Conservation (phyloP, 352 stramenopile species). For the Globisporangium cystogenes region DNA sequence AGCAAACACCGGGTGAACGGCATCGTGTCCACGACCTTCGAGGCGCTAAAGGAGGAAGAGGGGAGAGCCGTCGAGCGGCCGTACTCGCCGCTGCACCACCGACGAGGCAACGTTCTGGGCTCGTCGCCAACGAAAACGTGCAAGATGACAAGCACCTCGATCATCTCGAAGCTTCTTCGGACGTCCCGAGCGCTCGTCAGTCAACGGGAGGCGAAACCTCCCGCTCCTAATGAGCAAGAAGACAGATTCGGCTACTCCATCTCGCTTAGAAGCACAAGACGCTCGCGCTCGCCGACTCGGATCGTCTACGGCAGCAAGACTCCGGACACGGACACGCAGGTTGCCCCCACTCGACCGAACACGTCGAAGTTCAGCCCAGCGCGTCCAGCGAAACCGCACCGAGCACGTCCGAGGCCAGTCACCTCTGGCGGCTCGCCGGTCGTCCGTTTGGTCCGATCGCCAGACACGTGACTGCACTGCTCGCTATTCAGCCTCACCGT, state of each 20-base stretch:
- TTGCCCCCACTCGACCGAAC: not conserved
- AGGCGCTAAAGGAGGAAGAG: constrained; percentile 47
- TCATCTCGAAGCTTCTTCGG: constrained; percentile 52
- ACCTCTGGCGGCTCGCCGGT: constrained; percentile 35
- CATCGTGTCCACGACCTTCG: constrained; percentile 39
- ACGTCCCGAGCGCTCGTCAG: constrained; percentile 33
- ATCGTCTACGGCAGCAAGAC: constrained; percentile 12
- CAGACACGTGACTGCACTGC: constrained; percentile 15
- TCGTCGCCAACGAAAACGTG: constrained; percentile 39
- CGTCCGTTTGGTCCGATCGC: constrained; percentile 36
- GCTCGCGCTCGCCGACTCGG: constrained; percentile 8
- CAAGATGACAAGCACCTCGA: constrained; percentile 59
- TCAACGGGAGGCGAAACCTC: constrained; percentile 8
- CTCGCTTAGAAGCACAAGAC: not conserved
- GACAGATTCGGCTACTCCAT: not conserved
- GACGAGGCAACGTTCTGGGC: constrained; percentile 44
- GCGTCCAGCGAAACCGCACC: constrained; percentile 5
- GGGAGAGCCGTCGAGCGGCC: constrained; percentile 16
- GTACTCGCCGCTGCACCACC: constrained; percentile 36
- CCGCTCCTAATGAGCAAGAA: not conserved
- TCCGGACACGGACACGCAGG: constrained; percentile 1
- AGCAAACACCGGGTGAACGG: constrained; percentile 19
- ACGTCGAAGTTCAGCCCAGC: constrained; percentile 1
- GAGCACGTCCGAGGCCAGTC: constrained; percentile 21
- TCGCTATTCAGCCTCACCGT: too few species aligned